Evolutionary conservation across 106 monocot species (phyloP).

Genomic region (Triglochin maritima): DNA sequence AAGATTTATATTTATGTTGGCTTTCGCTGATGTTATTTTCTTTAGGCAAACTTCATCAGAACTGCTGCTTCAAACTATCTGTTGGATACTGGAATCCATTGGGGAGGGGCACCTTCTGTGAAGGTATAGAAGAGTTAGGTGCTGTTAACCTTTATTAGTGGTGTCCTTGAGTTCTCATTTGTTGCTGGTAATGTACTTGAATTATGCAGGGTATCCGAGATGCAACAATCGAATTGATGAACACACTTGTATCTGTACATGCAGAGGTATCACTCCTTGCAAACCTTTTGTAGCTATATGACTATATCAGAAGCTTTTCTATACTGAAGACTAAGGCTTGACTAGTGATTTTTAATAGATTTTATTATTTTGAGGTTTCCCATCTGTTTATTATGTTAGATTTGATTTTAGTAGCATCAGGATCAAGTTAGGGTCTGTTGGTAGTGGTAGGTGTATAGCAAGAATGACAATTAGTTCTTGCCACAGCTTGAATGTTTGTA

Average conservation of each 20-base stretch:
- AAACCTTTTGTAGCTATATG: neutral
- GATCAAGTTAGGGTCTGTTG: too few relatives aligned
- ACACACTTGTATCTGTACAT: constrained; percentile 74
- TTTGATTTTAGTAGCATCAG: too few relatives aligned
- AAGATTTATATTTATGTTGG: too few relatives aligned
- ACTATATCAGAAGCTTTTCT: neutral
- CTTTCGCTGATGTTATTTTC: too few relatives aligned
- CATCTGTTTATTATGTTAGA: too few relatives aligned
- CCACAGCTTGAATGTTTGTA: too few relatives aligned
- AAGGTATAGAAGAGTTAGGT: constrained; percentile 40
- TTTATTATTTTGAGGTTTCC: neutral
- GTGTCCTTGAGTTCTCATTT: neutral
- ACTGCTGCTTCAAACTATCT: constrained; percentile 71
- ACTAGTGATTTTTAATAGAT: neutral
- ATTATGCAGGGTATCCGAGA: constrained; percentile 82
- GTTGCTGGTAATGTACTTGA: neutral
- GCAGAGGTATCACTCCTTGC: constrained; percentile 56
- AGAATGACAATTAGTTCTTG: too few relatives aligned
- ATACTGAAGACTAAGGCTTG: neutral
- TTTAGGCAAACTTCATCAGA: constrained; percentile 80
- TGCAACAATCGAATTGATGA: constrained; percentile 84
- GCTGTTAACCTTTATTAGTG: neutral
- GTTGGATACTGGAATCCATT: constrained; percentile 82
- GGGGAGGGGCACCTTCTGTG: constrained; percentile 83
- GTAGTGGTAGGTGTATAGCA: too few relatives aligned